Evolutionary conservation across 352 stramenopile genomes (phyloP), one percentile per base, ranked within the genome.

Genomic region (Phytophthora melonis): DNA sequence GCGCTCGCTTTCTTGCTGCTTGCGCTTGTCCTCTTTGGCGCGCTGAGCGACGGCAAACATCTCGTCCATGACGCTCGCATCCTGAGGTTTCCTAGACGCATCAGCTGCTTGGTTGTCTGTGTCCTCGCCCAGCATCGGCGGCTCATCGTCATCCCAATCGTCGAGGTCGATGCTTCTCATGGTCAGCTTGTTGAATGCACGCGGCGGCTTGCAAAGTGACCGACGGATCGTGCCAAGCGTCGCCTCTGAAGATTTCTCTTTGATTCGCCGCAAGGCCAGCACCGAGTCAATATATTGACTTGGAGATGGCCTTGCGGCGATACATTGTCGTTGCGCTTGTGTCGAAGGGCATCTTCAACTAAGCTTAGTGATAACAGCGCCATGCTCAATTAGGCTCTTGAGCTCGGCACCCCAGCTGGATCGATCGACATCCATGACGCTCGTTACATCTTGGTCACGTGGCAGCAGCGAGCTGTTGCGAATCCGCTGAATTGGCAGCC

Each of bases 51-150:
- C 68, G 16, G 59, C 68, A 18, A 95, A 27, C 81, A 95, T 95
- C 43, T 95, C 87, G 65, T 92, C 82, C 88, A 95, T 95, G 54
- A 94, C 68, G 49, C 72, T 94, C 36, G 27, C 10, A 2, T 83
- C 77, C 58, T 75, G 52, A 45, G 54, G 21, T 54, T 36, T 47
- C 4, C 25, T 56, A 14, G 34, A 13, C 0, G 54, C 56, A n/a
- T 75, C 68, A 3, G 43, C 57, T 23, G n/a, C 5, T 57, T 89
- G 82, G 58, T 86, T 89, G 68, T 77, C 67, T 16, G 59, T 32
- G 3, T 63, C 64, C 61, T 74, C 69, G 14, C 74, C 76, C 23
- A 92, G 66, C 58, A 86, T 69, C 43, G 84, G 84, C 7, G 84
- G 84, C 54, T 90, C 84, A 4, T 92, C 84, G 13, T 84, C 70